Percentiles rank a stretch among this genome's conserved stretches.
Conservation (phyloP, 306 rosid genomes). For the Geum urbanum region DNA sequence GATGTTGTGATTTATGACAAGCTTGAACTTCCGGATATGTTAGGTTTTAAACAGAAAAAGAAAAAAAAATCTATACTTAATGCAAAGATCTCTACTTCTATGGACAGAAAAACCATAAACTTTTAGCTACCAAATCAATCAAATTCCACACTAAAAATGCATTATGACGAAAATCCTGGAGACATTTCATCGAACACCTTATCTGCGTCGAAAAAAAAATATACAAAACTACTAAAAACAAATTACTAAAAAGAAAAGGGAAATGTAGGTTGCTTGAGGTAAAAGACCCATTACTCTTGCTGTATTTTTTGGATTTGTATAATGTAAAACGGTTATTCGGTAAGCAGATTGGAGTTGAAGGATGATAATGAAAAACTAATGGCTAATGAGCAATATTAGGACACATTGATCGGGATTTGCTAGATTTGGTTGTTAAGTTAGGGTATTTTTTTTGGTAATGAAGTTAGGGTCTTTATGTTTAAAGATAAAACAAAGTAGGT, state of each 20-base stretch:
- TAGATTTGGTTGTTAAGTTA: constrained; percentile 19
- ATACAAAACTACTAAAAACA: neutral
- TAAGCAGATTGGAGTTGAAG: constrained; percentile 11
- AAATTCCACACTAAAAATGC: neutral
- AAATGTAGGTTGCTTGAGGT: neutral
- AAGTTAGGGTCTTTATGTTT: constrained; percentile 16
- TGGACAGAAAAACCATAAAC: neutral
- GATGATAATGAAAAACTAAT: constrained; percentile 3
- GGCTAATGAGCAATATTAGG: constrained; percentile 14
- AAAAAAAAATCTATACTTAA: neutral
- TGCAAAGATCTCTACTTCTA: neutral
- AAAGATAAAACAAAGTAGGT: constrained; percentile 20
- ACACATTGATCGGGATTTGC: constrained; percentile 35
- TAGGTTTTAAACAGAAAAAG: neutral
- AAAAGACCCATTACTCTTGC: constrained; percentile 2
- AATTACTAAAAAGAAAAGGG: neutral
- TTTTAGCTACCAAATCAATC: neutral
- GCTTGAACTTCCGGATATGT: neutral
- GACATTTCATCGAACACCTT: neutral
- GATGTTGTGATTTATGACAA: neutral
- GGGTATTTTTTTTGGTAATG: no score
- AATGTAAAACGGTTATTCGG: constrained; percentile 4
- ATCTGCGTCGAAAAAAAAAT: neutral
- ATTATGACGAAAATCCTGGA: neutral
- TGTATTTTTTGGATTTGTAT: neutral